phyloP scores from a whole-genome alignment of 768 basidiomycete species.

The Boletus rubropictus region DNA sequence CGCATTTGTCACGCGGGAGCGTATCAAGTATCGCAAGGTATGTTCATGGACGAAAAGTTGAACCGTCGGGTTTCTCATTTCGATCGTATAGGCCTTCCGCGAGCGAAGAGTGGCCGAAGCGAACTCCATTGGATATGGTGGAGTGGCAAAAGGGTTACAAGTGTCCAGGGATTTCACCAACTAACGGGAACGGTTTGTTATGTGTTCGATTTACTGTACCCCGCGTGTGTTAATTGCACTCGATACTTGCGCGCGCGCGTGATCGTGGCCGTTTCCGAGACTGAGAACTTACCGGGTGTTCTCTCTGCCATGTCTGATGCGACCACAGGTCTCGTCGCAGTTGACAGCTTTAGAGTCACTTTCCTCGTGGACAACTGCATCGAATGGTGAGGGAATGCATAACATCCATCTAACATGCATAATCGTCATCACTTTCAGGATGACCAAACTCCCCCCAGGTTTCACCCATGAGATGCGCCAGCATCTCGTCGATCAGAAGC shows the following conservation, averaged over 20 bases:
- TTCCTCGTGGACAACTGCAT: constrained; percentile 75
- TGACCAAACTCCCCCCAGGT: constrained; percentile 73
- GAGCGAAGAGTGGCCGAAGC: constrained; percentile 68
- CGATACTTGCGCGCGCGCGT: neutral
- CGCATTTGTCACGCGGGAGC: constrained; percentile 80
- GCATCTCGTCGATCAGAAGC: constrained; percentile 50
- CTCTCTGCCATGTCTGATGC: constrained; percentile 8
- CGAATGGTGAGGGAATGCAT: constrained; percentile 57
- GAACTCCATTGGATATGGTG: constrained; percentile 55
- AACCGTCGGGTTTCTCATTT: neutral
- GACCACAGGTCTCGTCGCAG: constrained; percentile 17
- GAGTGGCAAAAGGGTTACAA: constrained; percentile 29
- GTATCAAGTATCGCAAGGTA: constrained; percentile 82
- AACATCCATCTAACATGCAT: neutral
- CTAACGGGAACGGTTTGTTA: neutral
- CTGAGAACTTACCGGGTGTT: too few species aligned
- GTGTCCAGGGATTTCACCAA: neutral
- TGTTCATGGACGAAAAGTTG: constrained; percentile 10
- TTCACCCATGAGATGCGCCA: constrained; percentile 67
- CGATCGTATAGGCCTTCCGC: constrained; percentile 55
- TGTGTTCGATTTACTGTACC: neutral
- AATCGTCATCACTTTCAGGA: constrained; percentile 38
- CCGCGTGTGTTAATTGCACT: neutral
- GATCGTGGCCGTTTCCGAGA: too few species aligned
- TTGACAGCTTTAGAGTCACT: constrained; percentile 44